Base-by-base conservation (phyloP, 2,329 filamentous ascomycete species). In the Aspergillus alliaceus region DNA sequence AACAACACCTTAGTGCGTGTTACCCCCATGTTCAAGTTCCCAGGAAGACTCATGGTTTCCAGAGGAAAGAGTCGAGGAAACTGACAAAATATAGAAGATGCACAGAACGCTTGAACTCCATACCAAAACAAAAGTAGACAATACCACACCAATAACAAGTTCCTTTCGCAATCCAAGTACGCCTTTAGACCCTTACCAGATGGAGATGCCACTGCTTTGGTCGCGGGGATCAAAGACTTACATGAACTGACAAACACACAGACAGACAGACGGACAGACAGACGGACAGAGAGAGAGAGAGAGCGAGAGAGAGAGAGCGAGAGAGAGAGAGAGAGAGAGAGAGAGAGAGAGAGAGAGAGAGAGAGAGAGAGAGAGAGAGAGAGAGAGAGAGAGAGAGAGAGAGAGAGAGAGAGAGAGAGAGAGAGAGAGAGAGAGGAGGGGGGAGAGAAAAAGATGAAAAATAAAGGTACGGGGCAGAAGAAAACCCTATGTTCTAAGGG, bases 61-160 rank as follows among this genome's bases (percentile, higher is more conserved):
- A 22, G 46, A 44, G 48, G 49, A 60, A 60, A 60, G 55, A 48
- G 37, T 29, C 54, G 53, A 48, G 24, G 11, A 39, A 39, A 50
- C 39, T 58, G 61, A 57, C 56, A 54, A 59, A 58, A 54, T 58
- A 53, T 56, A 65, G 58, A 59, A 42, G 44, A 64, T 63, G 59
- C 58, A 65, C 61, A 59, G 57, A 53, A 59, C 39, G 37, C 54
- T 50, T 48, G 37, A 64, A 68, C 63, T 66, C 66, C 64, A 54
- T 51, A 47, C 64, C 67, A n/a, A 64, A 49, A 72, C 72, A 69
- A 68, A 67, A 65, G 61, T 57, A 54, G 59, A 55, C 31, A 48
- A 59, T 50, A 42, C 22, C 58, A 63, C 54, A 48, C 57, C 37
- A 39, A 60, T 60, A 51, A 60, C 56, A 59, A 52, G 55, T 57